A percentile compares a stretch with the other conserved stretches of the same genome.
Evolutionary conservation across 208 protist genomes (phyloP).

Genomic region (Borovskyia barvae): DNA sequence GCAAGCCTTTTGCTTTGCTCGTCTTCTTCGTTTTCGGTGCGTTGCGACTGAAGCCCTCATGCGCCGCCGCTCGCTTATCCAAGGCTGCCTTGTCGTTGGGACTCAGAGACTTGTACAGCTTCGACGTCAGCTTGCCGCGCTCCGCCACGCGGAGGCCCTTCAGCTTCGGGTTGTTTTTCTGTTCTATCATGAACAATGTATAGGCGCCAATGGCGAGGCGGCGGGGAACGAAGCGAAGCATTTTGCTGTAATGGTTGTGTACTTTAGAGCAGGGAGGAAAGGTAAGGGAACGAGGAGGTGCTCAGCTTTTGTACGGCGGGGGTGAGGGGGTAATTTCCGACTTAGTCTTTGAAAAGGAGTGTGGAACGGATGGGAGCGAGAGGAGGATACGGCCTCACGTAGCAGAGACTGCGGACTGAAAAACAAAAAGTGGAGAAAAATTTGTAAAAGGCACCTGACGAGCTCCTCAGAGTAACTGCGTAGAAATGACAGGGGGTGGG

Average conservation of each 20-base stretch:
- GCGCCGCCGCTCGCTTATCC: conserved; percentile 63
- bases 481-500: too few species aligned
- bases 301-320: too few species aligned
- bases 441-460: too few species aligned
- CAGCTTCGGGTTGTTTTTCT: conserved; percentile 83
- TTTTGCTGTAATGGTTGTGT: conserved; percentile 6
- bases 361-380: neutral
- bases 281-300: too few species aligned
- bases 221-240: conserved; percentile 63
- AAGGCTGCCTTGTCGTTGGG: conserved; percentile 49
- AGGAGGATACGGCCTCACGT: too few species aligned
- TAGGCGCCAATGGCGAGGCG: conserved; percentile 79
- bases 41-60: conserved; percentile 24
- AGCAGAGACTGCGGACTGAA: too few species aligned
- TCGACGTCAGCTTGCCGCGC: conserved; percentile 74
- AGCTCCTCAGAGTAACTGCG: too few species aligned
- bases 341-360: neutral
- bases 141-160: conserved; percentile 62
- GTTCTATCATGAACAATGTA: conserved; percentile 83
- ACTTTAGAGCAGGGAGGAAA: neutral
- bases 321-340: too few species aligned
- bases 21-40: conserved; percentile 18
- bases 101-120: conserved; percentile 75
- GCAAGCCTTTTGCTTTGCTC: conserved; percentile 10
- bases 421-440: too few species aligned